Base-by-base conservation (phyloP, 805 yeast species). In the Wilhelminamyces savonicus region DNA sequence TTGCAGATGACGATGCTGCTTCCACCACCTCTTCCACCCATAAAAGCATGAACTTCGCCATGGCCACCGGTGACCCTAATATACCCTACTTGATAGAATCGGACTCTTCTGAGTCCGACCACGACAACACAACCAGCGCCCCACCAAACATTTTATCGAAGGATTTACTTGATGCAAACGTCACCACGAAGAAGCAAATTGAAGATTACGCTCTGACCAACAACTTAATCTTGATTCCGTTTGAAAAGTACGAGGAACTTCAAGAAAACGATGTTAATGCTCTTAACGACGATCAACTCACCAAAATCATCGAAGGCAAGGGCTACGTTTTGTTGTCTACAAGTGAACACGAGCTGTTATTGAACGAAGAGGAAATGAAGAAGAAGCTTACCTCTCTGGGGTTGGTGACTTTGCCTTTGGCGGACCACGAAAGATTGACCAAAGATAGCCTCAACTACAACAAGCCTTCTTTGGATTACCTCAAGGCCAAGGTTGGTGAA, bases 321-420 rank as follows among this genome's bases (percentile, higher is more conserved):
- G 66, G 62, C 7, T 49, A 37, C 25, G 52, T 54, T 10, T 29
- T 59, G 12, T 28, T 63, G 16, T 44, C 45, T 13, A 35, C 41
- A 23, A 26, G 42, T n/a, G 59, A 59, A 23, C 51, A 58, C 30
- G 45, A 46, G 9, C 40, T 37, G 2, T 48, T 62, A 16, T 13
- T 46, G 16, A 50, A 49, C 33, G 69, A 62, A 34, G 41, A 48
- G 12, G 59, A 54, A 27, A 62, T 64, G 69, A 44, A 43, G 29
- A 43, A 41, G 20, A 52, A 41, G 27, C 43, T 64, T 20, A 39
- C 39, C 21, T 32, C 49, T 4, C 48, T 41, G 27, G 67, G 69
- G 1, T 43, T 64, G 20, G 55, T 57, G 2, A 50, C 62, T 3
- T 31, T 63, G 8, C 57, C 66, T 3, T 22, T 26, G 3, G 39